These are phyloP conservation scores for Mucor plumbeus DNA, from an alignment of 371 early-diverging fungal genomes.

Conservation along the genomic window DNA sequence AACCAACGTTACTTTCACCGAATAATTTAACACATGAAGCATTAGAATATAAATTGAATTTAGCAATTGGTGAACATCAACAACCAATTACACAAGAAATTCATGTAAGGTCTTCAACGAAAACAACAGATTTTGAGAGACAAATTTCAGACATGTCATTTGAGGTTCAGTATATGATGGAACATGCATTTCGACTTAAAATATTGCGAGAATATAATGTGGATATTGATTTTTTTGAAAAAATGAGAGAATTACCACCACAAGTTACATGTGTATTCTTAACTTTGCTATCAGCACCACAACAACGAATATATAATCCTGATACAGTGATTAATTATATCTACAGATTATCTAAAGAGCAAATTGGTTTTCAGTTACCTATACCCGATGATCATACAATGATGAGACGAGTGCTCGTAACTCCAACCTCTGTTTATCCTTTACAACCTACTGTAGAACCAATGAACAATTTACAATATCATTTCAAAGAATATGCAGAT, in stretches of 20 bases:
- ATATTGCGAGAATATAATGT: conserved; percentile 48
- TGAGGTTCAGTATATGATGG: conserved; percentile 49
- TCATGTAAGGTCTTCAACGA: background rate
- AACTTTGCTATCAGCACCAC: conserved; percentile 31
- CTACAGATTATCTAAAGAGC: conserved; percentile 11
- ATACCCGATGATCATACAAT: conserved; percentile 15
- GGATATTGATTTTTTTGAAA: conserved; percentile 35
- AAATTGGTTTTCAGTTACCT: conserved; percentile 10
- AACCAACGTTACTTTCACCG: background rate
- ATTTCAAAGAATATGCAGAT: conserved; percentile 50
- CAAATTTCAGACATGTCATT: conserved; percentile 29
- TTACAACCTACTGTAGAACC: conserved; percentile 59
- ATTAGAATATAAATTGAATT: conserved; percentile 9
- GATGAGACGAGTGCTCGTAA: conserved; percentile 48
- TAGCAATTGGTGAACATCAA: background rate
- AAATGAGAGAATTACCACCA: conserved; percentile 30
- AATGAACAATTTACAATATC: conserved; percentile 65
- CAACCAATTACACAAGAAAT: background rate
- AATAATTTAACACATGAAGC: conserved; percentile 25
- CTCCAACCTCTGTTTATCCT: conserved; percentile 63
- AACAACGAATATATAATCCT: conserved; percentile 45
- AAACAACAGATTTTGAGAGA: background rate
- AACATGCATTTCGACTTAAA: conserved; percentile 42
- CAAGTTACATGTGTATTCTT: conserved; percentile 33
- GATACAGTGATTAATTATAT: conserved; percentile 15